phyloP scores from a whole-genome alignment of 768 basidiomycete genomes.

The Thelephora aurantiotincta region DNA sequence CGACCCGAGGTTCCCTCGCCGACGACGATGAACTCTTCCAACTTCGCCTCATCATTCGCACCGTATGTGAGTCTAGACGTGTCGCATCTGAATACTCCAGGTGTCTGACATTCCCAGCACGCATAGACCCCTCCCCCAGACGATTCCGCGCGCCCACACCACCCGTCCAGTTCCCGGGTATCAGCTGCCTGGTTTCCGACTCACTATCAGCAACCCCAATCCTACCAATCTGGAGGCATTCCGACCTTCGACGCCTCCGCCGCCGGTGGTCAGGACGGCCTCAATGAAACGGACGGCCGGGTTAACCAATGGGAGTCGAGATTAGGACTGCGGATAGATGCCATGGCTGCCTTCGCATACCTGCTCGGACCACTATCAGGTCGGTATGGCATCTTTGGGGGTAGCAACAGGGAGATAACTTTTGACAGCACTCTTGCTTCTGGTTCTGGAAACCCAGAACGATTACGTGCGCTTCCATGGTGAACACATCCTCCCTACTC shows the following conservation, averaged over 20 bases:
- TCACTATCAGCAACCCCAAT: slow-evolving; percentile 20
- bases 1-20: neutral
- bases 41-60: slow-evolving; percentile 40
- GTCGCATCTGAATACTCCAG: neutral
- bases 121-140: slow-evolving; percentile 45
- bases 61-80: slow-evolving; percentile 33
- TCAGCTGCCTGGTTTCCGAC: slow-evolving; percentile 38
- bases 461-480: slow-evolving; percentile 72
- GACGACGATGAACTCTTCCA: slow-evolving; percentile 20
- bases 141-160: slow-evolving; percentile 24
- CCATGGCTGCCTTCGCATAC: slow-evolving; percentile 51
- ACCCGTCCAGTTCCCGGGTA: slow-evolving; percentile 11
- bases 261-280: slow-evolving; percentile 22
- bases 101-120: slow-evolving; percentile 3
- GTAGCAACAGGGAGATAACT: neutral
- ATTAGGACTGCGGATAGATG: slow-evolving; percentile 50
- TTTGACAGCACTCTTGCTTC: slow-evolving; percentile 38
- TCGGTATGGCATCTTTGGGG: slow-evolving; percentile 18
- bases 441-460: slow-evolving; percentile 65
- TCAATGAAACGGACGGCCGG: slow-evolving; percentile 24
- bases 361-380: slow-evolving; percentile 61
- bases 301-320: slow-evolving; percentile 60
- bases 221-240: slow-evolving; percentile 61
- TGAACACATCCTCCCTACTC: slow-evolving; percentile 16
- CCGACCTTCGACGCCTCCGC: slow-evolving; percentile 39